Evolutionary conservation across 768 basidiomycete genomes (phyloP), one percentile per base, ranked within the genome.

Genomic region (Tricholoma sp.): DNA sequence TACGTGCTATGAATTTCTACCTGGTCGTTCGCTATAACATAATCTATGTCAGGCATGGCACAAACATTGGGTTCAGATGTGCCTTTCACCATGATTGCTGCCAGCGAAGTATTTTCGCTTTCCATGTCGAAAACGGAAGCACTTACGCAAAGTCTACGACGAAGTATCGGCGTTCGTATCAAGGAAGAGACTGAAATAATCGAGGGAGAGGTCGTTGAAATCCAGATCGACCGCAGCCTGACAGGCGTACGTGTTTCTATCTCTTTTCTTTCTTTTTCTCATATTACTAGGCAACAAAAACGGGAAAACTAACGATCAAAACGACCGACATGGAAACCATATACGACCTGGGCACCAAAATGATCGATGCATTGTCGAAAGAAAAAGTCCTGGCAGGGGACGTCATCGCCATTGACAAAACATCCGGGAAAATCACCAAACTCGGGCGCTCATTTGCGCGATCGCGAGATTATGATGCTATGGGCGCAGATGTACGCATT

Each of bases 261-360:
- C 54, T 33, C 24, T 58, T 53, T 39, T 49, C 12, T 10, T 45
- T 54, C 39, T 13, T 39, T 12, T 18, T 8, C 51, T 52, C 48
- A 9, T 29, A 56, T 34, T 6, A 41, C 36, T 63, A 97, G 95
- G 93, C 95, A 0, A 97, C 94, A 4, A 98, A 98, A 75, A 98
- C 97, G 1, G 97, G 96, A 2, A 95, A 97, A 69, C 71, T 98
- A 58, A 98, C 97, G 0, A 89, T 99, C 65, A 98, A 98, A 73
- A 96, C 94, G 12, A 97, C 94, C 2, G 96, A 98, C 70, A 98
- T 99, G 97, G 97, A 98, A 76, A 98, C 97, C 4, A 89, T 99
- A 32, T 99, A 99, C 68, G 97, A 99, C 72, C 81, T 98, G 31
- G 97, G 97, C 10, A 92, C 88, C 50, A 99, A 98, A 80, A 98